Base-by-base conservation (phyloP, 495 filamentous ascomycete genomes). In the Barbatosphaeria neglecta region DNA sequence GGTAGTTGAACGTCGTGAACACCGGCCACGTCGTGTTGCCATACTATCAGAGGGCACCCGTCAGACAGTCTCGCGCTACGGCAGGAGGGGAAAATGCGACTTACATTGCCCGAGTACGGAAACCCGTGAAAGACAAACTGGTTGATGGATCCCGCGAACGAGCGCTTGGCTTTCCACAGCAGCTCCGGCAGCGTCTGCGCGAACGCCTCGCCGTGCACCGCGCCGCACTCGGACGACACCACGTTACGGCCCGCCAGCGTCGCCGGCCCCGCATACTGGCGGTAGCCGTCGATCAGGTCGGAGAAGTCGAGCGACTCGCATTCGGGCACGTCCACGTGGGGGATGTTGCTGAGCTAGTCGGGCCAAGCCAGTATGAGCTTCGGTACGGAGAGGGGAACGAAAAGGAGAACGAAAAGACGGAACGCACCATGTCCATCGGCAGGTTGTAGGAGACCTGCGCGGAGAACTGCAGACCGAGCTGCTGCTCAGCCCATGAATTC, bases 201-300 rank as follows among this genome's bases (percentile, higher is more conserved):
- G 28, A 54, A 65, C 3, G 57, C 3, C 3, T 39, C 16, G 0
- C 52, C 45, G 5, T 23, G 39, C 4, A 41, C 39, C 11, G 59
- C 59, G 0, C 61, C 60, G 47, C 59, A 53, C 23, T 67, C 62
- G 37, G 54, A 58, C 8, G 64, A 65, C 5, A 63, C 58, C 20
- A 64, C 51, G 2, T 50, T 44, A 28, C 65, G 63, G 1, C 57
- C 57, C 0, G 64, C 49, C 4, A 67, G 47, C 11, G 55, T 70
- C 10, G 49, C 52, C 22, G 52, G 47, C 10, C 53, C 47, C 10
- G 49, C 17, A 20, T 47, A 56, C 35, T 58, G 55, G 13, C 48
- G 43, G 37, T 55, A 58, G 4, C 44, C 48, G 39, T 58, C 55
- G 28, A 58, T 52, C 4, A 44, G 27, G 43, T 58, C 33, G 19